phyloP scores from a whole-genome alignment of 805 yeast species.

The Metschnikowia vanudenii region DNA sequence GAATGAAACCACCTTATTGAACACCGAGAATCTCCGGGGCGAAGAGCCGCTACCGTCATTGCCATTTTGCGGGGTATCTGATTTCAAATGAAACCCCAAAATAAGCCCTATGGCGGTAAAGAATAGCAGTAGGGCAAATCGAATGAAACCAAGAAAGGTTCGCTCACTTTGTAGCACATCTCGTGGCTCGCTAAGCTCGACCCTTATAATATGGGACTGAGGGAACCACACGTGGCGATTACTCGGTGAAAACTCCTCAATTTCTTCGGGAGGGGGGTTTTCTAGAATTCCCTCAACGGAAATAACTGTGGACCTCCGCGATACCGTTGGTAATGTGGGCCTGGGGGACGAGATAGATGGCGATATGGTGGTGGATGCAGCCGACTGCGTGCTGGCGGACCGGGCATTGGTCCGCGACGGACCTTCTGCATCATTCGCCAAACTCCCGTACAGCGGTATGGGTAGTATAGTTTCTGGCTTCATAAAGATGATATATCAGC shows the following conservation, averaged over 20 bases:
- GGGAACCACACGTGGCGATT: slow-evolving; percentile 13
- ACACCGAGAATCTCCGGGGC: slow-evolving; percentile 5
- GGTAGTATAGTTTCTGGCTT: too few relatives aligned
- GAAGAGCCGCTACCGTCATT: neutral
- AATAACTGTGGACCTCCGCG: neutral
- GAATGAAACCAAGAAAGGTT: slow-evolving; percentile 49
- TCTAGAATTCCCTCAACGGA: slow-evolving; percentile 4
- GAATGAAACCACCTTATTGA: slow-evolving; percentile 30
- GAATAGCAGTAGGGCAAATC: slow-evolving; percentile 45
- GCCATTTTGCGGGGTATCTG: neutral
- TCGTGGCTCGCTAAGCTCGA: slow-evolving; percentile 43
- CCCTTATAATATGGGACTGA: slow-evolving; percentile 10
- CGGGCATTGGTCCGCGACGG: too few relatives aligned
- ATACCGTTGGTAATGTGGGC: neutral
- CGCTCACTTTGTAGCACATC: slow-evolving; percentile 55
- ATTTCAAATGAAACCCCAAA: slow-evolving; percentile 43
- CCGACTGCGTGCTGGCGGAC: neutral
- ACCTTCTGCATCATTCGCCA: too few relatives aligned
- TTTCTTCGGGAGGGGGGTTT: neutral
- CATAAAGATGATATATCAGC: too few relatives aligned
- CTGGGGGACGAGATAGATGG: neutral
- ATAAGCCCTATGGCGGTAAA: slow-evolving; percentile 48
- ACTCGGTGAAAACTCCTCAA: slow-evolving; percentile 1
- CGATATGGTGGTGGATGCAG: neutral
- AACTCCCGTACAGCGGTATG: too few relatives aligned